A percentile compares a stretch with the other conserved stretches of the same genome.
Evolutionary conservation across 306 rosid genomes (phyloP).

Genomic region (barrel medic (Medicago truncatula)): MtrunA17r5.0-ANR NC_053045.1:38594501-38595000

Average conservation of each 20-base stretch:
- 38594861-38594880: slow-evolving; percentile 40
- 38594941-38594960: slow-evolving; percentile 84
- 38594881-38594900: slow-evolving; percentile 51
- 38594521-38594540: background rate
- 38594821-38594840: background rate
- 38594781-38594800: slow-evolving; percentile 16
- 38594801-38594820: slow-evolving; percentile 30
- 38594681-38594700: background rate
- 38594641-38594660: background rate
- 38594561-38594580: background rate
- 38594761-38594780: slow-evolving; percentile 25
- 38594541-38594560: background rate
- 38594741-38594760: slow-evolving; percentile 26
- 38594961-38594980: slow-evolving; percentile 93
- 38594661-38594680: background rate
- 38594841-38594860: background rate
- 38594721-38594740: slow-evolving; percentile 9
- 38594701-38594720: slow-evolving; percentile 16
- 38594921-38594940: slow-evolving; percentile 85
- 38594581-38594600: background rate
- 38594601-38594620: background rate
- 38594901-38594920: slow-evolving; percentile 90
- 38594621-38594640: background rate
- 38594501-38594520: background rate
- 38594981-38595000: slow-evolving; percentile 51